A percentile compares a stretch with the other conserved stretches of the same genome.
These are phyloP conservation scores for Acaromyces ingoldii DNA, from an alignment of 1,284 basidiomycete species.

Conservation along the genomic window DNA sequence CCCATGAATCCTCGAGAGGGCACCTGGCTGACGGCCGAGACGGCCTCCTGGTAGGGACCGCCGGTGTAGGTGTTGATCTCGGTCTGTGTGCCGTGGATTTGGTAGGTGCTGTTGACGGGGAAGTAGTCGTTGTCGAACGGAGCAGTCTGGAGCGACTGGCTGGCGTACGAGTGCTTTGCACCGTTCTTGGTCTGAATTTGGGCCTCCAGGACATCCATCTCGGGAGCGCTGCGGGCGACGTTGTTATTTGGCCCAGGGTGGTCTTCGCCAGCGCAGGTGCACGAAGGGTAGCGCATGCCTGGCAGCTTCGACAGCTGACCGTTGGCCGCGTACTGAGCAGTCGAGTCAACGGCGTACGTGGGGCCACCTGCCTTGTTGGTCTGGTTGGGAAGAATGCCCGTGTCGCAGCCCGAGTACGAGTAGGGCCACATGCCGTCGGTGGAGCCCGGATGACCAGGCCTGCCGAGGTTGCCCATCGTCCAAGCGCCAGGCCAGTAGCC, in stretches of 20 bases:
- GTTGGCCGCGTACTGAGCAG: constrained; percentile 8
- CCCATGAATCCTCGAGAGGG: constrained; percentile 10
- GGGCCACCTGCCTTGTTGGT: constrained; percentile 8
- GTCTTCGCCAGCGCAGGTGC: constrained; percentile 19
- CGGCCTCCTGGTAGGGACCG: constrained; percentile 12
- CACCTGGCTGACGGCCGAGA: constrained; percentile 8
- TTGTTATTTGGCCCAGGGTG: constrained; percentile 17
- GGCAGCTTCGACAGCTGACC: constrained; percentile 14
- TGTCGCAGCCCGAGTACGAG: constrained; percentile 14
- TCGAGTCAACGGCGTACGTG: constrained; percentile 6
- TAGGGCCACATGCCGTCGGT: constrained; percentile 23
- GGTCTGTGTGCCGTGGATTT: constrained; percentile 1
- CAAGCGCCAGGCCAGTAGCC: constrained; percentile 22
- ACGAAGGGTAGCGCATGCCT: constrained; percentile 15
- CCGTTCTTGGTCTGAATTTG: constrained; percentile 14
- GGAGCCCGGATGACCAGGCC: constrained; percentile 12
- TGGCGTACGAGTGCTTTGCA: constrained; percentile 7
- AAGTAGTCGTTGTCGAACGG: constrained; percentile 17
- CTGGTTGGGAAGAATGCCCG: constrained; percentile 21
- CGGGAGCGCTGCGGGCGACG: constrained; percentile 14
- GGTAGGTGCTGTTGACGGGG: constrained; percentile 11
- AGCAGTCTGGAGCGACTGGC: constrained; percentile 17
- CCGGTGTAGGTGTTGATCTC: constrained; percentile 16
- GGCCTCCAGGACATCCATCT: constrained; percentile 17
- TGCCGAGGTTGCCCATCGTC: constrained; percentile 18